phyloP scores from a whole-genome alignment of 139 green algal species.

The Yamagishiella unicocca region DNA sequence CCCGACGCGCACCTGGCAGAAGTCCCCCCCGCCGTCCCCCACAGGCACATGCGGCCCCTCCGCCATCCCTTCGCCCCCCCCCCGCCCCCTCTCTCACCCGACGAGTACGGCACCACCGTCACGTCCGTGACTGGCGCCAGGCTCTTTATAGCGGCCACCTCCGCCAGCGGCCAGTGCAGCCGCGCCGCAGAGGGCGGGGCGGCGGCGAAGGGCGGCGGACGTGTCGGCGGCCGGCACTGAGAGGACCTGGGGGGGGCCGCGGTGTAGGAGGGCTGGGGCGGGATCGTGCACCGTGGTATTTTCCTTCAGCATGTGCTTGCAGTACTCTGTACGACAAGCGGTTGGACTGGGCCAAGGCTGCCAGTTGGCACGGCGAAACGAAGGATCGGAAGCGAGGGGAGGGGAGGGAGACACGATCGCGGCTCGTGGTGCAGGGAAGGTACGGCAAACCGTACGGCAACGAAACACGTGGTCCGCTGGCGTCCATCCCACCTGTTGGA shows the following conservation, averaged over 20 bases:
- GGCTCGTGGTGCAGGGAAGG: too few relatives aligned
- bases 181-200: neutral
- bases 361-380: too few relatives aligned
- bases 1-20: constrained; percentile 34
- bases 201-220: neutral
- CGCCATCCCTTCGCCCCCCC: neutral
- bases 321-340: neutral
- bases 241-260: neutral
- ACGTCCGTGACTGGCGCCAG: constrained; percentile 53
- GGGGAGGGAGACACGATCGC: too few relatives aligned
- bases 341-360: neutral
- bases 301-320: neutral
- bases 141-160: constrained; percentile 55
- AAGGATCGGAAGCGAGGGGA: too few relatives aligned
- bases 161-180: constrained; percentile 38
- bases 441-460: too few relatives aligned
- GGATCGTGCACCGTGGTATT: too few relatives aligned
- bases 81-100: constrained; percentile 40
- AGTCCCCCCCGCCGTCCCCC: neutral
- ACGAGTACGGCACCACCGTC: constrained; percentile 42
- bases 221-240: neutral
- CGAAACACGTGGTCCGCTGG: neutral
- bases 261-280: neutral
- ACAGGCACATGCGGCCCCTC: constrained; percentile 50
- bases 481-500: constrained; percentile 19